Evolutionary conservation across 768 basidiomycete genomes (phyloP), one percentile per base, ranked within the genome.

Genomic region (Pulveroboletus sp.): DNA sequence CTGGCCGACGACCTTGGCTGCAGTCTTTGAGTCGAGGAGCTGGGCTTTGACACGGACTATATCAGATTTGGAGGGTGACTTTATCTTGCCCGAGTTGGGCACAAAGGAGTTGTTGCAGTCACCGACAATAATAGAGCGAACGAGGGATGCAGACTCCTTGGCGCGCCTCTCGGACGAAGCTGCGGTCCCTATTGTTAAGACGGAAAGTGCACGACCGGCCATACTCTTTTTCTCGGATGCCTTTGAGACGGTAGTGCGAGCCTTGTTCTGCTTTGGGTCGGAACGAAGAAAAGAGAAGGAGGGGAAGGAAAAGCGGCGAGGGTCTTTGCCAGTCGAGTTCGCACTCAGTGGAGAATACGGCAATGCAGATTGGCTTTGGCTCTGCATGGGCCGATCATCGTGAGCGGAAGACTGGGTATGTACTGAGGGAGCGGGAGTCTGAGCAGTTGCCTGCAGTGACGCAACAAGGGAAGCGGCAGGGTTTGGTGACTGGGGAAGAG

Each of bases 71-170:
- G 79, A 76, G 11, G 71, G 53, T 5, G 69, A 55, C 43, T 71
- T 69, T 10, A 74, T 68, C 48, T 76, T 72, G 48, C 66, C 64
- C 37, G 55, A 53, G 22, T 75, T 71, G 17, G 69, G 57, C 4
- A 66, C 48, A 4, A 58, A 54, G 20, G 53, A 50, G 47, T 56
- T 52, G 37, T 72, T 56, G 38, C 70, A 53, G 20, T 73, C 72
- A 2, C 88, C 89, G 53, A 87, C 65, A 54, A 91, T 91, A 55
- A 90, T 71, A 9, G 80, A 73, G 45, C 85, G 84, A 34, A 88
- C 71, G 37, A 81, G 64, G 45, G 78, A 51, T 2, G 89, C 89
- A 17, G 79, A 81, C 53, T 82, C 73, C 58, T 78, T 77, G 17
- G 86, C 85, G 4, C 76, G 76, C 61, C 75, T 82, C 44, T 86